Evolutionary conservation across 2,329 filamentous ascomycete genomes (phyloP).

Genomic region (Aspergillus fischeri): DNA sequence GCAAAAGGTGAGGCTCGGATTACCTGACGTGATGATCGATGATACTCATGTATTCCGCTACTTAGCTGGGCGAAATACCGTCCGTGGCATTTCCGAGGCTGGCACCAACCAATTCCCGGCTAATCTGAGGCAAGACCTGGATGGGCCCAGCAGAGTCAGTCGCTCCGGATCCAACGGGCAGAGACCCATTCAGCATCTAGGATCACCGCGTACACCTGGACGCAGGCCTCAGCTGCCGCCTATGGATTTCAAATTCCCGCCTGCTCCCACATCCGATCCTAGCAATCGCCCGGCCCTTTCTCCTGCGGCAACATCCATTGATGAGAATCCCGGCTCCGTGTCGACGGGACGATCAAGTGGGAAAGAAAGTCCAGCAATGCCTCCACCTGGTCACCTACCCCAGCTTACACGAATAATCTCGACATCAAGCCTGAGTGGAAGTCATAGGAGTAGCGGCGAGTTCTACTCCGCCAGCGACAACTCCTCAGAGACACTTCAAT

Average conservation of each 20-base stretch:
- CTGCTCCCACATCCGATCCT: constrained; percentile 32
- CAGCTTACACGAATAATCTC: constrained; percentile 66
- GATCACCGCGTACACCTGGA: constrained; percentile 40
- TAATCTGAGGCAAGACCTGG: constrained; percentile 31
- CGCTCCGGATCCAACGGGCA: constrained; percentile 21
- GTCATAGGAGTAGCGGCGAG: constrained; percentile 86
- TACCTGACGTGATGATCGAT: not conserved
- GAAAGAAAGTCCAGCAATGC: constrained; percentile 23
- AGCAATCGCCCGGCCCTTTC: constrained; percentile 24
- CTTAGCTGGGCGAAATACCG: constrained; percentile 31
- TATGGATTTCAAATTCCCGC: constrained; percentile 56
- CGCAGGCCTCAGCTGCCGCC: constrained; percentile 34
- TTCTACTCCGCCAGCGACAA: constrained; percentile 95
- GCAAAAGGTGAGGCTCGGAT: constrained; percentile 32
- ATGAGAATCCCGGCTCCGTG: constrained; percentile 15
- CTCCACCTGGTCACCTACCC: constrained; percentile 27
- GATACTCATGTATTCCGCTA: constrained; percentile 1
- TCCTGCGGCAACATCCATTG: constrained; percentile 26
- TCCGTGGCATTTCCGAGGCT: constrained; percentile 31
- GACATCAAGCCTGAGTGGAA: constrained; percentile 69
- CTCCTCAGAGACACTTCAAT: constrained; percentile 87
- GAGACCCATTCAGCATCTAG: constrained; percentile 33
- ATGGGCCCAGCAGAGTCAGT: constrained; percentile 24
- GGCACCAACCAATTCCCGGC: constrained; percentile 24
- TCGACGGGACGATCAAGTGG: constrained; percentile 12